These are phyloP conservation scores for Brachypodium distachyon DNA, from an alignment of 202 grass and related monocot genomes.

Conservation along the genomic window DNA sequence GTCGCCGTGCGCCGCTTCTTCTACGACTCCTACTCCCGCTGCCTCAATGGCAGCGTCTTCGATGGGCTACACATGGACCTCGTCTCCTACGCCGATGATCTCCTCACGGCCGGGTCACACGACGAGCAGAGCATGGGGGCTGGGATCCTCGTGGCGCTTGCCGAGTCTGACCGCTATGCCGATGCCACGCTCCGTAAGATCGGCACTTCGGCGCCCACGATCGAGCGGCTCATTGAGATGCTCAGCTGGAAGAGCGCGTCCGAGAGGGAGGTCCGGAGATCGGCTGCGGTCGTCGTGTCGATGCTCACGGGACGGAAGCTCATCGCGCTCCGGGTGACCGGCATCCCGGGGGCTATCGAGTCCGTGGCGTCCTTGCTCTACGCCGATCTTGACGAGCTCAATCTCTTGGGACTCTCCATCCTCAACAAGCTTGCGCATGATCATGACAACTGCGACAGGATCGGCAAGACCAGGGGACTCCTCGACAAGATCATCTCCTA, in stretches of 20 bases:
- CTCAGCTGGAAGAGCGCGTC: constrained; percentile 46
- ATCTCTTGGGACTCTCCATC: constrained; percentile 49
- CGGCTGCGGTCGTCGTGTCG: constrained; percentile 38
- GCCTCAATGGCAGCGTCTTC: constrained; percentile 48
- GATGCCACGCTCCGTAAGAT: constrained; percentile 41
- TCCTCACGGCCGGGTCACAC: constrained; percentile 27
- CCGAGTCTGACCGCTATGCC: constrained; percentile 28
- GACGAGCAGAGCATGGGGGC: constrained; percentile 31
- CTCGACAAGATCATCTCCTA: constrained; percentile 58
- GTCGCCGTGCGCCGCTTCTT: constrained; percentile 52
- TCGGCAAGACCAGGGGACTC: constrained; percentile 38
- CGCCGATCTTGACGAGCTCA: constrained; percentile 42
- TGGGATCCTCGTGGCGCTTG: constrained; percentile 29
- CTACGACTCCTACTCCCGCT: constrained; percentile 62
- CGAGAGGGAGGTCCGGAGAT: constrained; percentile 37
- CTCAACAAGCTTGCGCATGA: constrained; percentile 57
- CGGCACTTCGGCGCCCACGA: constrained; percentile 17
- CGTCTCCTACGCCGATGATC: constrained; percentile 42
- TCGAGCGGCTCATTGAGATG: constrained; percentile 66
- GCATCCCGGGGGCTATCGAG: constrained; percentile 47
- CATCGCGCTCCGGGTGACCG: constrained; percentile 34
- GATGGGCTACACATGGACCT: constrained; percentile 59
- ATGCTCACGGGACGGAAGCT: constrained; percentile 36
- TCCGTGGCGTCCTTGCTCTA: constrained; percentile 49
- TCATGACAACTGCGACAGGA: constrained; percentile 55